Evolutionary conservation across 805 yeast genomes (phyloP).

Genomic region (Maudiozyma turicensis): DNA sequence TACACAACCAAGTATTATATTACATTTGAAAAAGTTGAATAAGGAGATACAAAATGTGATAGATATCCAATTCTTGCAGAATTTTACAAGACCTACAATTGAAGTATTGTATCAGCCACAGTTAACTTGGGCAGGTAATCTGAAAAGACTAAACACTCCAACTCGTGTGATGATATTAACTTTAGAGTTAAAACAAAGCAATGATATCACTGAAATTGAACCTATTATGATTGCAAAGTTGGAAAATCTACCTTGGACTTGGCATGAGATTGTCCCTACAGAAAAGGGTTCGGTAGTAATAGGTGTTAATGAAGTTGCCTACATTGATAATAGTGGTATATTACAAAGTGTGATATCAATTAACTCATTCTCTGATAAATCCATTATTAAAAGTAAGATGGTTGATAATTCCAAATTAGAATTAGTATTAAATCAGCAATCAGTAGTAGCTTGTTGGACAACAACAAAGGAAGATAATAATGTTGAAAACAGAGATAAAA

Average conservation of each 20-base stretch:
- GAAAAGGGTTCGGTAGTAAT: constrained; percentile 53
- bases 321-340: constrained; percentile 57
- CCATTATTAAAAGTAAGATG: constrained; percentile 42
- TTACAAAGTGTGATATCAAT: constrained; percentile 28
- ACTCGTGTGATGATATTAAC: constrained; percentile 29
- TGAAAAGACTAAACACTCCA: constrained; percentile 15
- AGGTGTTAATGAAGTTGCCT: constrained; percentile 71
- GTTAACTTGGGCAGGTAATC: constrained; percentile 67
- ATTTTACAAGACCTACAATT: constrained; percentile 75
- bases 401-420: constrained; percentile 32
- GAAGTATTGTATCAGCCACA: constrained; percentile 52
- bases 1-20: constrained; percentile 39
- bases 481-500: neutral
- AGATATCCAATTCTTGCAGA: constrained; percentile 61
- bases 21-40: constrained; percentile 49
- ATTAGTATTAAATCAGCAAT: constrained; percentile 12
- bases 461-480: constrained; percentile 4
- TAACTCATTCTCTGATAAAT: constrained; percentile 29
- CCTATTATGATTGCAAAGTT: constrained; percentile 63
- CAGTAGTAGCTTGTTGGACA: constrained; percentile 10
- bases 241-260: constrained; percentile 63
- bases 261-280: constrained; percentile 54
- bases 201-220: constrained; percentile 14
- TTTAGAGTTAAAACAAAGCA: constrained; percentile 37
- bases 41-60: constrained; percentile 49